These are phyloP conservation scores for Termitomyces sp. DNA, from an alignment of 768 basidiomycete genomes.

Conservation along the genomic window DNA sequence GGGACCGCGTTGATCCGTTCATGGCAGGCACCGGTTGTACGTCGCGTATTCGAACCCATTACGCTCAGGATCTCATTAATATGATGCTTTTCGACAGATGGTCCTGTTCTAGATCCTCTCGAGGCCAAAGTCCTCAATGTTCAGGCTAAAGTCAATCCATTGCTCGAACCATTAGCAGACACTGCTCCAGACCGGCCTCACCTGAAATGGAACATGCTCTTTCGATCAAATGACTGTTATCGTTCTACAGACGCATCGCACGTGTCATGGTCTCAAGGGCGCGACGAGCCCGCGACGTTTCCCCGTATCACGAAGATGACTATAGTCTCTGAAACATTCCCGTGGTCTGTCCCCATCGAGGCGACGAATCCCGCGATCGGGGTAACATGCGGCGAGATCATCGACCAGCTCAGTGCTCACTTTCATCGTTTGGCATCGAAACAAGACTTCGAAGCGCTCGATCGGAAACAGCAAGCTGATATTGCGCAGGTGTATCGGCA, in stretches of 20 bases:
- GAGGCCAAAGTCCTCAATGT: constrained; percentile 45
- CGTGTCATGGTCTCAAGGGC: constrained; percentile 64
- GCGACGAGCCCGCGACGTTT: constrained; percentile 59
- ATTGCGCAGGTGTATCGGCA: constrained; percentile 51
- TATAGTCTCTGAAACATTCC: constrained; percentile 48
- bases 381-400: constrained; percentile 63
- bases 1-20: constrained; percentile 15
- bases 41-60: neutral
- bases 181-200: constrained; percentile 38
- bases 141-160: constrained; percentile 50
- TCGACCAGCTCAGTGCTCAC: constrained; percentile 47
- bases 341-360: constrained; percentile 47
- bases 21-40: constrained; percentile 16
- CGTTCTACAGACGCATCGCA: constrained; percentile 55
- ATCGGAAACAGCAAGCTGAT: constrained; percentile 28
- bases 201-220: constrained; percentile 75
- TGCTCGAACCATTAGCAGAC: constrained; percentile 42
- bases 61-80: neutral
- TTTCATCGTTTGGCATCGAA: constrained; percentile 46
- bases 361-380: constrained; percentile 43
- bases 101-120: constrained; percentile 66
- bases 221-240: constrained; percentile 51
- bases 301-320: constrained; percentile 50
- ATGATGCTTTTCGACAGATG: constrained; percentile 34
- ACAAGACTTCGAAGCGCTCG: constrained; percentile 45